Evolutionary conservation across 1,139 yeast genomes (phyloP).

Genomic region (Taiozyma sp.): DNA sequence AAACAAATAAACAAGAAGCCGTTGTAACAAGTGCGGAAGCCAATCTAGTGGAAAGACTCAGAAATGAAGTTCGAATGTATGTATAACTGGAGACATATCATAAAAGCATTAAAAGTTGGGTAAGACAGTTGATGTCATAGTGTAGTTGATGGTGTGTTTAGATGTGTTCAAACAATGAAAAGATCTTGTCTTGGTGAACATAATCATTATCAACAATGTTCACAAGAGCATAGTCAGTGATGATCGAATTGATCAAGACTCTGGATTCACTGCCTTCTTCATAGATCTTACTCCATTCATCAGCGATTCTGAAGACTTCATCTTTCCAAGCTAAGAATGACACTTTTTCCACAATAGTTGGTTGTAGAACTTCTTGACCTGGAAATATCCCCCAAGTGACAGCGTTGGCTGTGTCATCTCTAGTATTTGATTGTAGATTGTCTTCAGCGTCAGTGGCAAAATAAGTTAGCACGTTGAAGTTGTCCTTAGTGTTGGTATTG

Average conservation of each 20-base stretch:
- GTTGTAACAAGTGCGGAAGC: neutral
- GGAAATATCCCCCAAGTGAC: slow-evolving; percentile 99
- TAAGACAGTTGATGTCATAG: slow-evolving; percentile 8
- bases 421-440: slow-evolving; percentile 59
- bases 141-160: slow-evolving; percentile 3
- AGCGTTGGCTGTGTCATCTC: slow-evolving; percentile 74
- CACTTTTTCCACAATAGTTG: slow-evolving; percentile 86
- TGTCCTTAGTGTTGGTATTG: slow-evolving; percentile 32
- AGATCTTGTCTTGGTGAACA: slow-evolving; percentile 43
- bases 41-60: neutral
- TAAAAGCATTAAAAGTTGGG: slow-evolving; percentile 3
- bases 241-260: slow-evolving; percentile 43
- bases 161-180: slow-evolving; percentile 30
- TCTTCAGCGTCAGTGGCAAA: slow-evolving; percentile 70
- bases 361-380: slow-evolving; percentile 85
- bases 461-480: slow-evolving; percentile 56
- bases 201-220: slow-evolving; percentile 90
- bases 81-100: neutral
- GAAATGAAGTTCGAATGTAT: neutral
- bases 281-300: slow-evolving; percentile 71
- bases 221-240: slow-evolving; percentile 64
- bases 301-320: slow-evolving; percentile 78
- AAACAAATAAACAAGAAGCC: neutral
- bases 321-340: slow-evolving; percentile 96
- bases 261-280: slow-evolving; percentile 31